Conservation (phyloP, 2,329 filamentous ascomycete genomes). For the Colletotrichum orbiculare region DNA sequence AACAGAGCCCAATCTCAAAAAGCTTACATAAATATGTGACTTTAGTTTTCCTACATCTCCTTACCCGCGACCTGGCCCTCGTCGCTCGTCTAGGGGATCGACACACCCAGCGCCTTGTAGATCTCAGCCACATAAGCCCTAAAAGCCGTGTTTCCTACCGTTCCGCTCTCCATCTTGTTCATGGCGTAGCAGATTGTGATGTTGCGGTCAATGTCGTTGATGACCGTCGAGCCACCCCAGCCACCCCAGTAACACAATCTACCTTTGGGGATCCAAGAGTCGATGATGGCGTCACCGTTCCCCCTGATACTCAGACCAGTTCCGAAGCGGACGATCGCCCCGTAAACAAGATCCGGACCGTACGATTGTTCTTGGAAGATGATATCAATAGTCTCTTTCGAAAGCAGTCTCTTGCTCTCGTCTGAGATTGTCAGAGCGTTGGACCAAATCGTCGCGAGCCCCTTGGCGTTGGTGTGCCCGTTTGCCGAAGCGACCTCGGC, state of each 20-base stretch:
- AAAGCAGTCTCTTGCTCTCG: slow-evolving; percentile 47
- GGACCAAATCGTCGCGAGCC: slow-evolving; percentile 54
- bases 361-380: slow-evolving; percentile 57
- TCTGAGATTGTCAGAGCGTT: slow-evolving; percentile 38
- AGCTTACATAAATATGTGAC: no score
- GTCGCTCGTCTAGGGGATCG: background rate
- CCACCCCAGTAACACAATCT: slow-evolving; percentile 53
- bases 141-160: slow-evolving; percentile 7
- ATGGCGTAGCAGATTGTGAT: slow-evolving; percentile 58
- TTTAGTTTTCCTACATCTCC: no score
- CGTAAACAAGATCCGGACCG: slow-evolving; percentile 53
- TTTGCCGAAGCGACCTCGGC: slow-evolving; percentile 55
- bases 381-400: slow-evolving; percentile 52
- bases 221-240: slow-evolving; percentile 55
- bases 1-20: no score
- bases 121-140: slow-evolving; percentile 22
- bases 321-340: slow-evolving; percentile 50
- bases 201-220: slow-evolving; percentile 55
- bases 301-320: slow-evolving; percentile 53
- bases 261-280: slow-evolving; percentile 47
- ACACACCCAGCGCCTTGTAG: slow-evolving; percentile 25
- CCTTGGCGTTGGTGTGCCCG: slow-evolving; percentile 58
- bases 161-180: slow-evolving; percentile 53
- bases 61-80: no score
- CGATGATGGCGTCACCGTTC: slow-evolving; percentile 40